These are phyloP conservation scores for Gossypium gossypioides DNA, from an alignment of 441 rosid species.

Conservation along the genomic window DNA sequence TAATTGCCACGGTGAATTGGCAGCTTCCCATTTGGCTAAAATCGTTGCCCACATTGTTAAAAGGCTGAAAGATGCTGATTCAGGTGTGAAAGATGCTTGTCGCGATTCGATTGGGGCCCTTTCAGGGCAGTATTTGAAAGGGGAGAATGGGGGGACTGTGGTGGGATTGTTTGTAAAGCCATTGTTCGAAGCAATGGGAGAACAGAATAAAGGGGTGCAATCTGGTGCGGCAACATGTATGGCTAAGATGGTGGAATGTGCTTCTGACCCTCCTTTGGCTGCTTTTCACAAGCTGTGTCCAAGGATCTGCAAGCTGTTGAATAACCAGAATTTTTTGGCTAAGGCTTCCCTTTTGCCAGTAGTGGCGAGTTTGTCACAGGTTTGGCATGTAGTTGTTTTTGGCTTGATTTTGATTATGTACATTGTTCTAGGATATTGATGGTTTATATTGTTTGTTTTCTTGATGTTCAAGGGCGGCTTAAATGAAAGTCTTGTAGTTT, in stretches of 20 bases:
- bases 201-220: constrained; percentile 84
- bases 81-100: constrained; percentile 81
- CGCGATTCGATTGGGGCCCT: constrained; percentile 68
- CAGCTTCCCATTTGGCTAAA: constrained; percentile 60
- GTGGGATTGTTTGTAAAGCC: constrained; percentile 78
- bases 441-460: background rate
- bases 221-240: constrained; percentile 83
- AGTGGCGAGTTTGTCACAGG: constrained; percentile 78
- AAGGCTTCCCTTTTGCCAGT: constrained; percentile 76
- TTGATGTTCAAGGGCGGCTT: background rate
- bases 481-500: background rate
- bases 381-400: constrained; percentile 23
- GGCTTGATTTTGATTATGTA: background rate
- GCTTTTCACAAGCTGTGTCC: constrained; percentile 79
- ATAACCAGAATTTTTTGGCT: constrained; percentile 67
- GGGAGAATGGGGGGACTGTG: constrained; percentile 31
- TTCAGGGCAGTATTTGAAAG: constrained; percentile 59
- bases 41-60: constrained; percentile 58
- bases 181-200: constrained; percentile 88
- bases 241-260: constrained; percentile 84
- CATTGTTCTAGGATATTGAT: background rate
- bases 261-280: constrained; percentile 41
- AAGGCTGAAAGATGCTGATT: constrained; percentile 77
- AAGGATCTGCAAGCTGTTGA: constrained; percentile 78
- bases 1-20: constrained; percentile 48